Evolutionary conservation across 2,329 filamentous ascomycete species (phyloP).

Genomic region (Fusarium sp.): DNA sequence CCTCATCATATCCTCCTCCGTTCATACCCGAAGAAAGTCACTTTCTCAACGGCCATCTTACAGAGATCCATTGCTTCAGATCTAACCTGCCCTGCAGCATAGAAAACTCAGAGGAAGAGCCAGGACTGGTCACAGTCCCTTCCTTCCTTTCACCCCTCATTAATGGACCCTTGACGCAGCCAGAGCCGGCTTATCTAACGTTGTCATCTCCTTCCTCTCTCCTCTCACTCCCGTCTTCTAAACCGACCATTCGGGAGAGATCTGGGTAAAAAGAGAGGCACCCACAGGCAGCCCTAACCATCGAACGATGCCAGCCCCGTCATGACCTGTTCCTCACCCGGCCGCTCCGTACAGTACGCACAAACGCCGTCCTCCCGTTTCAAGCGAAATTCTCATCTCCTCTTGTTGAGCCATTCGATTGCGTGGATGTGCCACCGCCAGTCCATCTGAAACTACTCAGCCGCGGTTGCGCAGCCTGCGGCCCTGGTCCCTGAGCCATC

Average conservation of each 20-base stretch:
- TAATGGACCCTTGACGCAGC: background rate
- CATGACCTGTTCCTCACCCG: conserved; percentile 32
- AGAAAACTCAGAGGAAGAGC: background rate
- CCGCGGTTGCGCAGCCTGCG: background rate
- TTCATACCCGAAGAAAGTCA: background rate
- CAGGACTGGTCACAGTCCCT: background rate
- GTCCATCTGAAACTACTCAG: conserved; percentile 3
- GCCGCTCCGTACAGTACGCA: conserved; percentile 33
- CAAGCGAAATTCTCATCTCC: conserved; percentile 20
- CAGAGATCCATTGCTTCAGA: background rate
- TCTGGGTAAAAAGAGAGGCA: conserved; percentile 3
- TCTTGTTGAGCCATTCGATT: conserved; percentile 18
- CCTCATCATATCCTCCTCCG: background rate
- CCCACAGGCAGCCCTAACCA: conserved; percentile 23
- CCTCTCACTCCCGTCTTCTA: background rate
- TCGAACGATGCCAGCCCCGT: conserved; percentile 35
- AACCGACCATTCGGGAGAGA: background rate
- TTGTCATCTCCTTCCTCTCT: conserved; percentile 5
- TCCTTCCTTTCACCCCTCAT: background rate
- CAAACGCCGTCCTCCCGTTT: conserved; percentile 7
- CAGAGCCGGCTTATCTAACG: background rate
- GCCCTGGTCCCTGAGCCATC: background rate
- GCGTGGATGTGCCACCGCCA: background rate
- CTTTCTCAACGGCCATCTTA: background rate
- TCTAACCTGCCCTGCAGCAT: background rate